Evolutionary conservation across 1,284 basidiomycete species (phyloP), one percentile per base, ranked within the genome.

Genomic region (Cutaneotrichosporon sp.): DNA sequence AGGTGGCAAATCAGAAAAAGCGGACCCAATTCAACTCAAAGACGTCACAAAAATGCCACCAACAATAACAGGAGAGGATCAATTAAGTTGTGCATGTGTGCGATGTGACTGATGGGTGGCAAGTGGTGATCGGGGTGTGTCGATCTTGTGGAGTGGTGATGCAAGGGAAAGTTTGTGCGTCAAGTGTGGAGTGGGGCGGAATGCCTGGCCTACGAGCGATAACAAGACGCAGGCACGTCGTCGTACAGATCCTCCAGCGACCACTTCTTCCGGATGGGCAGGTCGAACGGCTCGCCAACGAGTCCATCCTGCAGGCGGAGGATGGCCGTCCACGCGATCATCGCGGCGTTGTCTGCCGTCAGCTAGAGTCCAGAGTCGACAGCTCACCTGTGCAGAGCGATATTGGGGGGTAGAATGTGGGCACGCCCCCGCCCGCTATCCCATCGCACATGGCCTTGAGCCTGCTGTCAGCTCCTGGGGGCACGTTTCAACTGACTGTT

Each of bases 311-410:
- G 81, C 64, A 95, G 89, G 13, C 92, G 85, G 66, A 89, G 80
- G 83, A 94, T 88, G 0, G 90, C 88, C 7, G 92, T 88, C 89
- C 89, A 94, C 1, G 85, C 94, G 66, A 97, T 91, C 94, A 97
- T 97, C 1, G 87, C 93, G 0, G 94, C 94, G 73, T 97, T 97
- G 70, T 97, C 94, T 92, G 66, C 18, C 1, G 27, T 46, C 33
- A 45, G 47, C 18, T n/a, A 53, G 29, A n/a, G n/a, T n/a, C n/a
- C n/a, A 5, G 27, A 10, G 51, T 27, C n/a, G n/a, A n/a, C n/a
- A n/a, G n/a, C n/a, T n/a, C n/a, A 50, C 13, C 18, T 60, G 18
- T 95, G 73, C 93, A 95, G 2, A 95, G 80, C 1, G 82, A 72
- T 0, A 87, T 81, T 0, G 92, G 91, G 10, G 92, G 92, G 56